Evolutionary conservation across 2,329 filamentous ascomycete genomes (phyloP).

Genomic region (Epichloe hybrida): DNA sequence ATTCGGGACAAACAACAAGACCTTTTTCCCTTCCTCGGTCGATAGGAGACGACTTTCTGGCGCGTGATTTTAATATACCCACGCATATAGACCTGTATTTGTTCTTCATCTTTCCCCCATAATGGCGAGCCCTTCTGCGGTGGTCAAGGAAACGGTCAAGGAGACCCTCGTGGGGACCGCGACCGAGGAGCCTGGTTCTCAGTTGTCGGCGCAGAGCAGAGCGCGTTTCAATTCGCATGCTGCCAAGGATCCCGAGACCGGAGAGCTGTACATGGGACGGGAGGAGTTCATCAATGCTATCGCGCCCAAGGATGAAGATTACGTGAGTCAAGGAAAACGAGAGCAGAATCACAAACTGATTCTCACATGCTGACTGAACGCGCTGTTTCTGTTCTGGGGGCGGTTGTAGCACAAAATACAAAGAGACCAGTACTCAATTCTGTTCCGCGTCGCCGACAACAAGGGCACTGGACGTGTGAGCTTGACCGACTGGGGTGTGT

Average conservation of each 20-base stretch:
- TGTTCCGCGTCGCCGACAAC: constrained; percentile 84
- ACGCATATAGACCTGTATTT: not conserved
- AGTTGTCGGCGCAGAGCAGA: constrained; percentile 63
- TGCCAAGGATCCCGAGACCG: constrained; percentile 57
- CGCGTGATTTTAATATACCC: too few species aligned
- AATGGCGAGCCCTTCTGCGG: constrained; percentile 26
- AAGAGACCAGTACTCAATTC: constrained; percentile 85
- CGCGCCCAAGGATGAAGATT: constrained; percentile 77
- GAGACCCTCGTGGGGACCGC: constrained; percentile 56
- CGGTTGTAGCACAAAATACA: constrained; percentile 80
- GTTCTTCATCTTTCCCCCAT: constrained; percentile 2
- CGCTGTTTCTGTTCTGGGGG: not conserved
- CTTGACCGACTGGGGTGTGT: constrained; percentile 78
- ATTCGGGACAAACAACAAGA: not conserved
- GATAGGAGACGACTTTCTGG: not conserved
- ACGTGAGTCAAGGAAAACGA: constrained; percentile 46
- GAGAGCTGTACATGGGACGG: constrained; percentile 66
- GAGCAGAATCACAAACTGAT: not conserved
- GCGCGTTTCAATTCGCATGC: constrained; percentile 66
- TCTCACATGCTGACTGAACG: not conserved
- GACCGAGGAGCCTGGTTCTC: constrained; percentile 32
- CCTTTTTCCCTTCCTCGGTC: not conserved
- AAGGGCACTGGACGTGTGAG: constrained; percentile 58
- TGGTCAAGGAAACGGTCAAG: constrained; percentile 60
- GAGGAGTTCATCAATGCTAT: constrained; percentile 87